A percentile compares a stretch with the other conserved stretches of the same genome.
Evolutionary conservation across 176 grass and related monocot species (phyloP).

Genomic region (Secale cereale): DNA sequence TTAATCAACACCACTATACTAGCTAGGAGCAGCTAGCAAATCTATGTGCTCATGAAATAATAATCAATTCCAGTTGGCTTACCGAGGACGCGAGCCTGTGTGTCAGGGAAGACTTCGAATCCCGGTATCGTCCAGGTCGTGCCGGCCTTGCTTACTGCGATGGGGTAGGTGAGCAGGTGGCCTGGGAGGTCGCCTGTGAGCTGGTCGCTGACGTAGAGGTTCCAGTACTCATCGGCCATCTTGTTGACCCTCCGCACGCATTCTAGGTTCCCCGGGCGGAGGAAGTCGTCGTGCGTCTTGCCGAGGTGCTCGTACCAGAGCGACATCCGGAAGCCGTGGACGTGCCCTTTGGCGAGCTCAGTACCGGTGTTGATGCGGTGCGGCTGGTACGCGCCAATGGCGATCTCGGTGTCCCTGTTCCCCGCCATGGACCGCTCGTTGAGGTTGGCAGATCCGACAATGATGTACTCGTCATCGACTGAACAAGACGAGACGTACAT

Average conservation of each 20-base stretch:
- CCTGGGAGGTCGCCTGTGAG: conserved; percentile 47
- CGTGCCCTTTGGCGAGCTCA: conserved; percentile 40
- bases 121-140: conserved; percentile 24
- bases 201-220: conserved; percentile 39
- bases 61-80: conserved; percentile 31
- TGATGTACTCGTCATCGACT: conserved; percentile 41
- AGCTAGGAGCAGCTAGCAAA: too few species aligned
- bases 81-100: conserved; percentile 53
- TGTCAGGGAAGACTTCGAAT: conserved; percentile 63
- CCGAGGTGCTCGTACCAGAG: conserved; percentile 36
- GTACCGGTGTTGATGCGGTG: conserved; percentile 57
- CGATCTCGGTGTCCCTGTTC: conserved; percentile 58
- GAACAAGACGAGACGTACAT: not conserved
- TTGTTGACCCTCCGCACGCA: conserved; percentile 67
- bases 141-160: conserved; percentile 24
- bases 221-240: conserved; percentile 51
- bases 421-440: conserved; percentile 27
- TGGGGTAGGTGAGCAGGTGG: conserved; percentile 60
- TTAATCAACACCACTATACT: too few species aligned
- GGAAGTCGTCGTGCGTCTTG: conserved; percentile 45
- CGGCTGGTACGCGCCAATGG: conserved; percentile 31
- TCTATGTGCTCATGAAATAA: conserved; percentile 68
- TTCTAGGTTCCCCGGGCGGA: conserved; percentile 21
- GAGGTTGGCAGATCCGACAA: too few species aligned
- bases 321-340: conserved; percentile 72